A percentile compares a stretch with the other conserved stretches of the same genome.
Conservation (phyloP, 306 rosid species). For the Lathyrus tuberosus region DNA sequence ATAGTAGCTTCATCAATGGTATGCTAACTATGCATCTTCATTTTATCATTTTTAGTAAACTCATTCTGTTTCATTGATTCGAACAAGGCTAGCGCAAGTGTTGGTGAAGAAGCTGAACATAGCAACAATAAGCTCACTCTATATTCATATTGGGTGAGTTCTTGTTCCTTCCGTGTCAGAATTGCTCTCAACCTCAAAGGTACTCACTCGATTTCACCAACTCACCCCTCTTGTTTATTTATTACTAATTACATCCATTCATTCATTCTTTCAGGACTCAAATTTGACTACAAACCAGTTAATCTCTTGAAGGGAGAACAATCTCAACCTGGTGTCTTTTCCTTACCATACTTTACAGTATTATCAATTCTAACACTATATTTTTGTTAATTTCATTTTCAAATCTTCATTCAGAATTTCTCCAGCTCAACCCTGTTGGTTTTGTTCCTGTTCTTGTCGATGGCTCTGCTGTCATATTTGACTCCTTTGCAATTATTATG, state of each 20-base stretch:
- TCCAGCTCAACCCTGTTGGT: constrained; percentile 67
- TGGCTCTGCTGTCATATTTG: constrained; percentile 53
- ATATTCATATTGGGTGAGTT: constrained; percentile 53
- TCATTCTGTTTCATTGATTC: not conserved
- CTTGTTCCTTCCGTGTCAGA: constrained; percentile 49
- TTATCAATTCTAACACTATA: not conserved
- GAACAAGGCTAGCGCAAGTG: constrained; percentile 27
- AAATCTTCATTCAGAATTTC: constrained; percentile 51
- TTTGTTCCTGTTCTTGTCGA: constrained; percentile 69
- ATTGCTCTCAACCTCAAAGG: constrained; percentile 73
- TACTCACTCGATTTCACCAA: not conserved
- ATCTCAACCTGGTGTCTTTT: constrained; percentile 51
- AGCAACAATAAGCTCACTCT: constrained; percentile 20
- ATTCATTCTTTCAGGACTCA: constrained; percentile 51
- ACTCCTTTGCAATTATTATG: constrained; percentile 77
- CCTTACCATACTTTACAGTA: not conserved
- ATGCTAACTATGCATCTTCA: not conserved
- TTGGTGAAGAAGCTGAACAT: not conserved
- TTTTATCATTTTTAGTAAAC: not conserved
- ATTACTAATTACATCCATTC: not conserved
- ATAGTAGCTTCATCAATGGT: not conserved
- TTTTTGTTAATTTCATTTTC: not conserved
- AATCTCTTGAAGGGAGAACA: constrained; percentile 64
- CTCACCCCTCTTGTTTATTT: not conserved
- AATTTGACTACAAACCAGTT: constrained; percentile 60